These are phyloP conservation scores for Staphylotrichum tortipilum DNA, from an alignment of 495 filamentous ascomycete genomes.

Conservation along the genomic window DNA sequence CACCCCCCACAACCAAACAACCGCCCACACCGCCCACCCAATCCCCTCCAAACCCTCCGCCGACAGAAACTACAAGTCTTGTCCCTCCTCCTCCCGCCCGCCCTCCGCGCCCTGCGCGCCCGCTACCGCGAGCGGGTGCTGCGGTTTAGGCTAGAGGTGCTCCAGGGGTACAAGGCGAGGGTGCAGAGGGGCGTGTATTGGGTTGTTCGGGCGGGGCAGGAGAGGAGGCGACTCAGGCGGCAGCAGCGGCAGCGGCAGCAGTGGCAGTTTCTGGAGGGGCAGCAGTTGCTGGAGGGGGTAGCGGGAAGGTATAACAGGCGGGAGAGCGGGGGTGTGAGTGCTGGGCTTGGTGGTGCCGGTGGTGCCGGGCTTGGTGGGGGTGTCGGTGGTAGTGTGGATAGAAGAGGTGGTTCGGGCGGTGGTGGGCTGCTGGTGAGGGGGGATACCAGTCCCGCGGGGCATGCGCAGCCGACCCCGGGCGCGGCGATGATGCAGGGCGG, in stretches of 20 bases:
- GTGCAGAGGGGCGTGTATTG: slow-evolving; percentile 68
- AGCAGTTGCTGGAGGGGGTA: too few species aligned
- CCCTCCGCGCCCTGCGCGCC: slow-evolving; percentile 44
- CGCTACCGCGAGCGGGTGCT: slow-evolving; percentile 53
- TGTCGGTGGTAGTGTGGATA: too few species aligned
- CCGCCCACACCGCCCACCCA: neutral
- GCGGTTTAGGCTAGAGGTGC: slow-evolving; percentile 61
- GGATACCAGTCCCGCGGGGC: too few species aligned
- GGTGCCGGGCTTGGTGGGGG: neutral
- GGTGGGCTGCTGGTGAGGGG: neutral
- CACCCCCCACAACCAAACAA: neutral
- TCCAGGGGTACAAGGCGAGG: slow-evolving; percentile 58
- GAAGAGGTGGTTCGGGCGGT: too few species aligned
- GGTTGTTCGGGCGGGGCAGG: slow-evolving; percentile 60
- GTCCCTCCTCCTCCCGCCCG: slow-evolving; percentile 51
- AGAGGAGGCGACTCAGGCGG: too few species aligned
- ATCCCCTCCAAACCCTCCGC: slow-evolving; percentile 18
- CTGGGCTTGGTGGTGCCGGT: too few species aligned
- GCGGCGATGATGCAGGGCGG: slow-evolving; percentile 20
- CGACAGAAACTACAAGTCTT: too few species aligned
- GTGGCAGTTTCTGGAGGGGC: too few species aligned
- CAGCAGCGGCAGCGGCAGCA: too few species aligned
- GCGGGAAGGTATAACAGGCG: too few species aligned
- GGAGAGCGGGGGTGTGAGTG: too few species aligned
- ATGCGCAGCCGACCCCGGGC: neutral